Evolutionary conservation across 1,284 basidiomycete genomes (phyloP).

Genomic region (Sporisorium exsertum): DNA sequence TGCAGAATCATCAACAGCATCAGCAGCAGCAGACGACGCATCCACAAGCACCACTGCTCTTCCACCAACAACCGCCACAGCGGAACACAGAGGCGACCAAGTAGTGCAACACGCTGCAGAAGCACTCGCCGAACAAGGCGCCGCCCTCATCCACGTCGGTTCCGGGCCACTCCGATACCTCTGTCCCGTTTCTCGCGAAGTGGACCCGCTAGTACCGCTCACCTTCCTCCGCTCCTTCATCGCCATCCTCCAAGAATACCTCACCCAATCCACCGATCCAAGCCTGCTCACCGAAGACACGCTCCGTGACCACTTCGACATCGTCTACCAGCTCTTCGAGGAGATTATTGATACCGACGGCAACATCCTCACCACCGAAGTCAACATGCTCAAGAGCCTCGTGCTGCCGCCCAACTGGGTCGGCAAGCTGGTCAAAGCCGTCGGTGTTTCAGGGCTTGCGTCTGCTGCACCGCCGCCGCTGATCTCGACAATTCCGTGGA

Average conservation of each 20-base stretch:
- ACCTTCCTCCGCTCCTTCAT: constrained; percentile 87
- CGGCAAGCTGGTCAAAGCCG: constrained; percentile 56
- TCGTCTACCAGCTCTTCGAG: constrained; percentile 66
- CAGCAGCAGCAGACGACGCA: background rate
- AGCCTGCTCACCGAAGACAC: constrained; percentile 58
- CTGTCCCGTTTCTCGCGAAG: constrained; percentile 83
- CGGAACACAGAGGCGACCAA: constrained; percentile 11
- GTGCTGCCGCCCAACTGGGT: constrained; percentile 66
- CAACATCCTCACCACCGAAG: constrained; percentile 64
- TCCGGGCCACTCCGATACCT: constrained; percentile 80
- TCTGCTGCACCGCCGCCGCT: constrained; percentile 72
- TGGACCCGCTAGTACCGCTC: constrained; percentile 89
- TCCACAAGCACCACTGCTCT: background rate
- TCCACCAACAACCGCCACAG: background rate
- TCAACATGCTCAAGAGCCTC: constrained; percentile 60
- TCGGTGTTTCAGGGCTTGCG: constrained; percentile 50
- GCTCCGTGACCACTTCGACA: constrained; percentile 63
- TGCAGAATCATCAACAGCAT: background rate
- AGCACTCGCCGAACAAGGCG: constrained; percentile 59
- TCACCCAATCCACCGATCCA: constrained; percentile 49
- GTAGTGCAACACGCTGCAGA: constrained; percentile 42
- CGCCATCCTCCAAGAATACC: constrained; percentile 71
- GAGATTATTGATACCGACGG: constrained; percentile 67
- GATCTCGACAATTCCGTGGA: constrained; percentile 64
- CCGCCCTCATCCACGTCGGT: constrained; percentile 82